Percentiles rank a stretch among this genome's conserved stretches.
Evolutionary conservation across 257 asterid genomes (phyloP).

Genomic region (Voacanga thouarsii): DNA sequence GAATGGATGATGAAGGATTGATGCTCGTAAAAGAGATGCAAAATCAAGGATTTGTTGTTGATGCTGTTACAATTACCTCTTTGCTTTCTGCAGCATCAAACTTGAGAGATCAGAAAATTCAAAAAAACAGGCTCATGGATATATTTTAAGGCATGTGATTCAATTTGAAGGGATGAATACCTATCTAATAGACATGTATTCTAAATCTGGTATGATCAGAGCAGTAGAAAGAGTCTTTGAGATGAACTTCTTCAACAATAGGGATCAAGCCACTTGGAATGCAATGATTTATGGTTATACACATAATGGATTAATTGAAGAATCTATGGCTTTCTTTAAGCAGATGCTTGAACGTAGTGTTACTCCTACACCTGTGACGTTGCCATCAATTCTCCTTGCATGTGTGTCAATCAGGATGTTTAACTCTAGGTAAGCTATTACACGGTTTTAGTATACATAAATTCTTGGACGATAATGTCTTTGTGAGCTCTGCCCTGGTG

Average conservation of each 20-base stretch:
- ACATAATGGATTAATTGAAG: constrained; percentile 55
- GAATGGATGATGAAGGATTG: constrained; percentile 57
- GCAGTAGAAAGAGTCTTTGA: constrained; percentile 49
- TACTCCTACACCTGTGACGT: constrained; percentile 65
- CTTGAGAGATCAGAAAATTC: constrained; percentile 44
- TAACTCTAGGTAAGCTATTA: constrained; percentile 60
- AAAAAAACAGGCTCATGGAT: constrained; percentile 75
- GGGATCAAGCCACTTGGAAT: constrained; percentile 74
- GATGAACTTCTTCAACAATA: constrained; percentile 26
- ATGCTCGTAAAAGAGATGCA: constrained; percentile 78
- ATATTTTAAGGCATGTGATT: constrained; percentile 53
- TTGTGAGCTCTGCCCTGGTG: constrained; percentile 72
- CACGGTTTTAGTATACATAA: constrained; percentile 66
- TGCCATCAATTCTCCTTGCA: constrained; percentile 78
- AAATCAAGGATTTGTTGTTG: constrained; percentile 45
- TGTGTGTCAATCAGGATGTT: constrained; percentile 64
- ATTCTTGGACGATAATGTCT: constrained; percentile 56
- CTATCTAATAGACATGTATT: constrained; percentile 77
- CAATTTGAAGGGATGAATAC: constrained; percentile 64
- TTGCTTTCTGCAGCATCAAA: constrained; percentile 76
- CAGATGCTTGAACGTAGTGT: constrained; percentile 58
- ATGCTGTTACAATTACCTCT: constrained; percentile 61
- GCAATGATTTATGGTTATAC: constrained; percentile 70
- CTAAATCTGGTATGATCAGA: constrained; percentile 50
- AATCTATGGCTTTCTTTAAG: constrained; percentile 46